Evolutionary conservation across 768 basidiomycete species (phyloP), one percentile per base, ranked within the genome.

Genomic region (Mrakia frigida): DNA sequence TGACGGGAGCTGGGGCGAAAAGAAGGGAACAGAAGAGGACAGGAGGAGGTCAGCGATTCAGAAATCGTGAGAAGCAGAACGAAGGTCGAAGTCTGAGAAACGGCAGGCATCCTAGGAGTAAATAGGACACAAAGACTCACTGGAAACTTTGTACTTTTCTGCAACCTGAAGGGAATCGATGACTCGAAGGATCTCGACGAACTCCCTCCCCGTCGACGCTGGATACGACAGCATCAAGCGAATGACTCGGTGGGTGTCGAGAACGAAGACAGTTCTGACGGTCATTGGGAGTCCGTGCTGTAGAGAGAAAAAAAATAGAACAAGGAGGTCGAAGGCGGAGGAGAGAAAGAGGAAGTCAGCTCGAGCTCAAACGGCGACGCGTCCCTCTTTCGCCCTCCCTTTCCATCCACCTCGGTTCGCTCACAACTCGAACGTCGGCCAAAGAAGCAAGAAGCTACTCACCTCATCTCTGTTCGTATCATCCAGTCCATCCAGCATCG

Each of bases 121-220:
- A n/a, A n/a, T n/a, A 50, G 16, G 11, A 14, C 6, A 11, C 1
- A 9, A 43, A 18, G 21, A 68, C 65, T 68, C 37, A 68, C 65
- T 68, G 35, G 65, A 25, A 39, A 68, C 65, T 39, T 68, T 68
- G 25, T 68, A n/a, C 65, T 68, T 68, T 21, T 68, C 65, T 18
- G 35, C 65, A 6, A 68, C 37, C 39, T 68, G 65, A 0, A 68
- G 35, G 21, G 21, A 23, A 23, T 68, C 65, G 39, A 68, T 68
- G 37, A 68, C 65, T 25, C 65, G 35, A n/a, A 68, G 65, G 35
- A 68, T 39, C 23, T 68, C 65, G 13, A 39, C 21, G 39, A 68
- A 68, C 35, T 68, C 25, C 43, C 65, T 16, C 2, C 65, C 65
- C 3, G 65, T 68, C 3, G 65, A 35, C n/a, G 65, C 65, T 3